Evolutionary conservation across 352 stramenopile genomes (phyloP), one percentile per base, ranked within the genome.

Genomic region (Globisporangium splendens): DNA sequence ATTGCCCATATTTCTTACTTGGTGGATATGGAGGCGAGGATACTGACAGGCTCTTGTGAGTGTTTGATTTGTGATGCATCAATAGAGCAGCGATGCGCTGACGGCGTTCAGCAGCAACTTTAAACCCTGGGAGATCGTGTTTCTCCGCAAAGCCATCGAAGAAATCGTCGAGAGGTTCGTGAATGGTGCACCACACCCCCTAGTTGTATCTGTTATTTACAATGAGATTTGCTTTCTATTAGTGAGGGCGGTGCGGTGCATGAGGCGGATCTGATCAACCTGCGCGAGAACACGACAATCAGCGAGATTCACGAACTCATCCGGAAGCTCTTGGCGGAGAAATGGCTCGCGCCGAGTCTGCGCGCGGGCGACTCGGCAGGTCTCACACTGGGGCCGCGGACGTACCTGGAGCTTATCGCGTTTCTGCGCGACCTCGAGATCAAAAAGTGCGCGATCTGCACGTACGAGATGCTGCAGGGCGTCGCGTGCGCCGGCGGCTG

Each of bases 101-200:
- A 85, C 82, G 6, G 61, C 77, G 57, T 87, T 89, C 49, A 79
- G 77, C 54, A 88, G 70, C 67, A 86, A 78, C 56, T 94, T 82
- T 60, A 90, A 88, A 58, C 65, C 82, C 20, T 92, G 84, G 83
- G 84, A 94, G 62, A 94, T 94, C 58, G 77, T 90, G 22, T 87
- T 94, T 44, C 69, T 94, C 48, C 84, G 84, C 55, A 90, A 84
- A 54, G 84, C 79, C 24, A 89, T 94, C 48, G 77, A 91, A 61
- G 73, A 87, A 41, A 94, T 94, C 50, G 75, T 89, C 31, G 84
- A 91, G 18, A 78, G 70, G 79, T 89, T 66, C 39, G 67, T 35
- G 28, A 10, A 35, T 35, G n/a, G n/a, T n/a, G n/a, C n/a, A n/a
- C n/a, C n/a, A n/a, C n/a, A n/a, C n/a, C n/a, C n/a, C n/a, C n/a